Conservation (phyloP, 2,329 filamentous ascomycete genomes). For the Trichophyton benhamiae region DNA sequence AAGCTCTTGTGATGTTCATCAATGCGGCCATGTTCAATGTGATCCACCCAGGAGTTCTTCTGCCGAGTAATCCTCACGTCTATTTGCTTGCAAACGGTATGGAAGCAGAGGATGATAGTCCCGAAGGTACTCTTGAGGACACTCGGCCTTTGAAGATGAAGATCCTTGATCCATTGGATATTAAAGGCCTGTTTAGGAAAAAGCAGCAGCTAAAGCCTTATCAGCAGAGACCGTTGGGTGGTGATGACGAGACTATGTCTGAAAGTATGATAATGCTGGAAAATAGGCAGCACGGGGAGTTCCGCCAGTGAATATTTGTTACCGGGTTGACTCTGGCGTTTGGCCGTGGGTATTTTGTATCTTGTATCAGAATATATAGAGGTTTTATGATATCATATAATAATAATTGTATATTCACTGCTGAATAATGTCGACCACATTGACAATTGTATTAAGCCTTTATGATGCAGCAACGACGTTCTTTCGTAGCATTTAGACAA, state of each 20-base stretch:
- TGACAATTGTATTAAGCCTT: too few relatives aligned
- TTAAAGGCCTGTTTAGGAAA: conserved; percentile 7
- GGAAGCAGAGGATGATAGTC: conserved; percentile 6
- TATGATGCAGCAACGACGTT: too few relatives aligned
- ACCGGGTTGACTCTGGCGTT: not conserved
- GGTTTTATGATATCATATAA: not conserved
- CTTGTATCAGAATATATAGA: not conserved
- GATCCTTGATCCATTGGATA: conserved; percentile 9
- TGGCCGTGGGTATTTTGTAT: not conserved
- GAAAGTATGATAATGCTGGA: conserved; percentile 1
- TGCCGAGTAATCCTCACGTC: conserved; percentile 6
- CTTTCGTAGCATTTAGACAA: too few relatives aligned
- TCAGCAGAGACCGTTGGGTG: not conserved
- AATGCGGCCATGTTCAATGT: conserved; percentile 9
- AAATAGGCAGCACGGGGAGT: not conserved
- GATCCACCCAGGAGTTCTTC: conserved; percentile 8
- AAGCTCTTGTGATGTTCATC: conserved; percentile 7
- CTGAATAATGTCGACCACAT: not conserved
- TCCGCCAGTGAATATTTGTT: not conserved
- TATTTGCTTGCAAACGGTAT: conserved; percentile 5
- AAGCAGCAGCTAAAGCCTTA: not conserved
- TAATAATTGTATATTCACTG: not conserved
- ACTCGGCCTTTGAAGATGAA: conserved; percentile 5
- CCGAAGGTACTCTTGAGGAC: conserved; percentile 5
- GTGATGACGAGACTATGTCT: not conserved